Evolutionary conservation across 148 eudicot genomes (phyloP).

Genomic region (Rhododendron williamsianum): DNA sequence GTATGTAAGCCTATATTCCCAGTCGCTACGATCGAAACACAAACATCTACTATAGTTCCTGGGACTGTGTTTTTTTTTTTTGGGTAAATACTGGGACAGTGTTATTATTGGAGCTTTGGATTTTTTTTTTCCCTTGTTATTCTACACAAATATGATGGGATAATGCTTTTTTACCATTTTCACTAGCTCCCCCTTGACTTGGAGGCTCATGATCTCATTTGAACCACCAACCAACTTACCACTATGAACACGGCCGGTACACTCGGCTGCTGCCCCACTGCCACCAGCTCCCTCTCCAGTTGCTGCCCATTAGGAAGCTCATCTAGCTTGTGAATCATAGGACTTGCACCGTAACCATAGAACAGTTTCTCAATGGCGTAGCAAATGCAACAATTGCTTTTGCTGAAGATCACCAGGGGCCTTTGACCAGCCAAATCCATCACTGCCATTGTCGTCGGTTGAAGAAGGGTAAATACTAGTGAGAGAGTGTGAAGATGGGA

Average conservation of each 20-base stretch:
- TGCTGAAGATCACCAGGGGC: slow-evolving; percentile 64
- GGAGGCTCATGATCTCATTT: slow-evolving; percentile 67
- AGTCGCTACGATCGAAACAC: not conserved
- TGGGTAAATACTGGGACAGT: not conserved
- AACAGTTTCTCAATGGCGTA: slow-evolving; percentile 57
- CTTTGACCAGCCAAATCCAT: not conserved
- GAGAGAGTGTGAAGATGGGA: not conserved
- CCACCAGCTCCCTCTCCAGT: slow-evolving; percentile 40
- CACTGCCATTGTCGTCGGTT: not conserved
- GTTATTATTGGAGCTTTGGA: not conserved
- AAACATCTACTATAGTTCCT: not conserved
- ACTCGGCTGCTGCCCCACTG: slow-evolving; percentile 36
- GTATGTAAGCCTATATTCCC: not conserved
- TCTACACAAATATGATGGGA: slow-evolving; percentile 32
- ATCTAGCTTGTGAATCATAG: slow-evolving; percentile 50
- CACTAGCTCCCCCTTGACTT: slow-evolving; percentile 52
- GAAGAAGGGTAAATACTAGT: not conserved
- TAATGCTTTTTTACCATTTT: slow-evolving; percentile 46
- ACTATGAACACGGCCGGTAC: slow-evolving; percentile 69
- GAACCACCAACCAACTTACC: slow-evolving; percentile 60
- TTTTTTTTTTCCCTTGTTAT: not conserved
- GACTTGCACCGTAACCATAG: slow-evolving; percentile 38
- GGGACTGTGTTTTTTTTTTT: not conserved
- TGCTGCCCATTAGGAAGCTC: slow-evolving; percentile 52
- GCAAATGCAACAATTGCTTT: slow-evolving; percentile 57